Evolutionary conservation across 371 early-diverging fungal species (phyloP), one percentile per base, ranked within the genome.

Genomic region (Mucor ambiguus): DNA sequence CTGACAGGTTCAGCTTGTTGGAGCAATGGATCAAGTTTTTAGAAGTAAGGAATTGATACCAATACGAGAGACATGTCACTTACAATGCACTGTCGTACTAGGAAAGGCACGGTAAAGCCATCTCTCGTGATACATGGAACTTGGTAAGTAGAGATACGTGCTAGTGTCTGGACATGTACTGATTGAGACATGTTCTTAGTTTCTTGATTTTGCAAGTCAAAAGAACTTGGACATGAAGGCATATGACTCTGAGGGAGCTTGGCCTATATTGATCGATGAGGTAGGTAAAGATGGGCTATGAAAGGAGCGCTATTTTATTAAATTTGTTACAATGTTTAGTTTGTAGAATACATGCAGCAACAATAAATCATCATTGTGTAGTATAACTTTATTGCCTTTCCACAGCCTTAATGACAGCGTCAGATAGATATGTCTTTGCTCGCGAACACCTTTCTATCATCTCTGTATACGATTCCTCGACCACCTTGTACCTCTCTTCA

Each of bases 81-180:
- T 14, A 37, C 18, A 59, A 26, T 12, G n/a, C 32, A 3, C 16
- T 20, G 14, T 33, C 22, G 8, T 29, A 30, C 20, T 69, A 89
- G 83, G 85, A 90, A 64, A 84, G 92, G 59, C 87, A 93, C 74
- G 82, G 83, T 16, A 92, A 90, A 64, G 85, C 93, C 11, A 93
- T 95, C 66, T 89, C 90, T 28, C 87, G 87, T 58, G 95, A 95
- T 73, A 93, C 94, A 4, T 95, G 95, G 96, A 87, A 83, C 58
- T 71, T 92, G 85, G 91, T 93, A 80, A 67, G 74, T 68, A 14
- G 43, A 20, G 2, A 12, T 37, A 7, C 9, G 14, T 14, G 37
- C 37, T 37, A 37, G 37, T 37, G 12, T 14, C 10, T 20, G 22
- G 46, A 46, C 8, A 46, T 46, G 46, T 46, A 6, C 6, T 46